Conservation (phyloP, 768 basidiomycete genomes). For the Mycena chlorophos region DNA sequence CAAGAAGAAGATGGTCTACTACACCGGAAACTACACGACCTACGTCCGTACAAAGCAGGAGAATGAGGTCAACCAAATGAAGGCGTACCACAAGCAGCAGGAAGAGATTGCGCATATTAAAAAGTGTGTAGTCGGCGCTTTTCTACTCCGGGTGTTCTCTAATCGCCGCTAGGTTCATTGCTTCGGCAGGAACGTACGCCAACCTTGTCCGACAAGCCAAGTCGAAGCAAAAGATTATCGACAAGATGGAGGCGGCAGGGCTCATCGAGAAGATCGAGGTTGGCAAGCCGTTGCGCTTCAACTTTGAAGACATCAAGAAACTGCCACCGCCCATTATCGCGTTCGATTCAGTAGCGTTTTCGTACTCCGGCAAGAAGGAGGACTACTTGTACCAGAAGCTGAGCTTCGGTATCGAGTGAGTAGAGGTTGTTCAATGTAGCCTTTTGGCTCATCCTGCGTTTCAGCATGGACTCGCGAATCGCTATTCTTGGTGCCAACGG, state of each 20-base stretch:
- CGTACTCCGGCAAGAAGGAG: constrained; percentile 86
- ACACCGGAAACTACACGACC: constrained; percentile 95
- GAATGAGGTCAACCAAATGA: constrained; percentile 99
- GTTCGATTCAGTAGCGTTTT: constrained; percentile 92
- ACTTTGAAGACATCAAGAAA: constrained; percentile 93
- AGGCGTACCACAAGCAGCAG: constrained; percentile 97
- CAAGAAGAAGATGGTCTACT: constrained; percentile 92
- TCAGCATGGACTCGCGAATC: constrained; percentile 90
- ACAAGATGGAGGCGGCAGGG: constrained; percentile 99
- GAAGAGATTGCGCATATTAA: constrained; percentile 99
- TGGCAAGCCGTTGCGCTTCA: constrained; percentile 77
- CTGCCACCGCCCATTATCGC: constrained; percentile 97
- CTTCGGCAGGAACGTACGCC: constrained; percentile 99
- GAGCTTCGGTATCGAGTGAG: constrained; percentile 96
- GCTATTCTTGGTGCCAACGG: constrained; percentile 98
- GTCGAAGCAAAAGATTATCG: constrained; percentile 99
- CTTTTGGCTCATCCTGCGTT: constrained; percentile 23
- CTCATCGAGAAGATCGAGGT: constrained; percentile 88
- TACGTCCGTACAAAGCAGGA: constrained; percentile 94
- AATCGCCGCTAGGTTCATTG: constrained; percentile 72
- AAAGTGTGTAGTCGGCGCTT: constrained; percentile 56
- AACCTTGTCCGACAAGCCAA: constrained; percentile 99
- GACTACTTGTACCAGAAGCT: constrained; percentile 88
- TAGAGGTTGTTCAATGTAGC: constrained; percentile 10
- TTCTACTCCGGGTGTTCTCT: constrained; percentile 9